Base-by-base conservation (phyloP, 345 rosid genomes). In the Syzygium jambos region DNA sequence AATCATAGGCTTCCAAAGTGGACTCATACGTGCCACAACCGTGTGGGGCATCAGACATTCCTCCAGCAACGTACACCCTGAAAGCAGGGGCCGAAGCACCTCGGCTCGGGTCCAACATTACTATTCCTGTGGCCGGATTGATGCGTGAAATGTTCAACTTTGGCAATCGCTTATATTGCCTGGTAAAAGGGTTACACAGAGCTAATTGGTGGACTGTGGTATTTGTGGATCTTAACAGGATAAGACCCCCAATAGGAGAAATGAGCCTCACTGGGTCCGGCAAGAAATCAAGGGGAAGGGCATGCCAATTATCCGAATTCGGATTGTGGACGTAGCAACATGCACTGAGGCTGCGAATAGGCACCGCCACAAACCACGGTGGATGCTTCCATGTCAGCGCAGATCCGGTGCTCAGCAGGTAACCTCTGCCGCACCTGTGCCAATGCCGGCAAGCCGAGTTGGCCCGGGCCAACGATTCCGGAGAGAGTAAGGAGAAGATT, bases 311-410 rank as follows among this genome's bases (percentile, higher is more conserved):
- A 25, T 85, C 80, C 11, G 25, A 22, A 9, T 27, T 86, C 43
- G 94, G 94, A 86, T 92, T 94, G 53, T 91, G 92, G 51, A 89
- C 87, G 56, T 93, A 91, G 59, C 94, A 91, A 46, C 84, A 82
- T 23, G 30, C 85, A 34, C 68, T 85, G 6, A 86, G 92, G 92
- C 88, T 83, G 53, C 94, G 91, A 1, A 86, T 51, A 21, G 95
- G 96, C 63, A 94, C 51, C 46, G 91, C 95, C n/a, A 93, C 29
- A 87, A 94, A 91, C 96, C 96, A 94, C 7, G 92, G 86, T 51
- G 86, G 91, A 54, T 85, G 89, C 88, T 25, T 86, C 17, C 87
- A 83, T 1, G 78, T 30, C 61, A 14, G 25, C 2, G 83, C 73
- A 16, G 84, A 34, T 77, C 73, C 21, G 11, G 82, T 51, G 86